Evolutionary conservation across 2,329 filamentous ascomycete genomes (phyloP), one percentile per base, ranked within the genome.

Genomic region (Aureobasidium namibiae): DNA sequence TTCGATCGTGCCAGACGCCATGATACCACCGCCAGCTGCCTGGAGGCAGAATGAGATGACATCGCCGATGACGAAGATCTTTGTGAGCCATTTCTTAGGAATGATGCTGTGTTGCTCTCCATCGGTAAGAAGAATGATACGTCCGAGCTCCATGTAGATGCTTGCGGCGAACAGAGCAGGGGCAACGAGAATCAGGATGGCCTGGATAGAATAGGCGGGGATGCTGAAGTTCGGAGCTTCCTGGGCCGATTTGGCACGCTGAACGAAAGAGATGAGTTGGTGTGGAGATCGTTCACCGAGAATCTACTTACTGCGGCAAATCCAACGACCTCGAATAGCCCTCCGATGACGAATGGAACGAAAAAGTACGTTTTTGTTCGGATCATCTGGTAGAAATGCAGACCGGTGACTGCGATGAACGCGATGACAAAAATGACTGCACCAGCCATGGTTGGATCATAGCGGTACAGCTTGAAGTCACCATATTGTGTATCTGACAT

Each of bases 341-440:
- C 76, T n/a, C 80, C 80, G n/a, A 82, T 67, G 6, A 78, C 62
- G 46, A 82, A 78, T 0, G 80, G 76, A 1, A 78, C 75, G 64
- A 80, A 77, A 66, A 78, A 82, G 76, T 77, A 81, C 1, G 76
- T 75, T 34, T 72, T 69, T 2, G 70, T 70, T 18, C 65, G 67
- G 34, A 75, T 63, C 49, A 80, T 70, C 23, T 75, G 71, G 26
- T 67, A 72, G 16, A 65, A 56, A 59, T 80, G 78, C 0, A 71
- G 53, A 0, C 66, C 31, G 0, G 75, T 69, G 3, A 64, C 45
- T 9, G 66, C 9, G 26, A 61, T 53, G 62, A 72, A 72, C 26
- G 68, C 61, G 18, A 71, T 56, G 57, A 63, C 56, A 61, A 70
- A 70, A 39, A 71, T 64, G 41, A 70, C 59, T 6, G 68, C 68